These are phyloP conservation scores for Vitellaria paradoxa DNA, from an alignment of 179 eudicot species.

Conservation along the genomic window DNA sequence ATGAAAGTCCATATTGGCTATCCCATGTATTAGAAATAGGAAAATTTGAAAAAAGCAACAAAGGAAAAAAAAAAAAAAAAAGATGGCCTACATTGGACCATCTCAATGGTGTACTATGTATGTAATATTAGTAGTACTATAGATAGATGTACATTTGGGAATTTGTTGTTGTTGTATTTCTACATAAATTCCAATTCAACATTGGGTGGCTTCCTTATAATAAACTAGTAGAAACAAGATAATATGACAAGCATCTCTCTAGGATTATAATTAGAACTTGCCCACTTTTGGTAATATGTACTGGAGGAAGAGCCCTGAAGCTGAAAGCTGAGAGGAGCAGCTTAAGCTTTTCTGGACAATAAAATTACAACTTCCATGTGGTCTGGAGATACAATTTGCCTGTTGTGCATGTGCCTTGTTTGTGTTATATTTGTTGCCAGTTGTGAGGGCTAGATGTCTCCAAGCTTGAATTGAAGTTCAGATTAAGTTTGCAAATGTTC, in stretches of 20 bases:
- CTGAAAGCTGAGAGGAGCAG: background rate
- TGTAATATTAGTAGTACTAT: background rate
- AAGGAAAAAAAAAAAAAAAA: conserved; percentile 16
- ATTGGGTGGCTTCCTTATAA: background rate
- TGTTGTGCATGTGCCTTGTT: too few relatives aligned
- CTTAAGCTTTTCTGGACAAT: background rate
- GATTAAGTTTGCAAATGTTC: background rate
- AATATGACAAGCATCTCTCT: background rate
- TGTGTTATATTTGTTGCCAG: background rate
- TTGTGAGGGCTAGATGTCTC: background rate
- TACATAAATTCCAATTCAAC: background rate
- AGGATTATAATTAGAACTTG: background rate
- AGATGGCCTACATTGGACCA: conserved; percentile 42
- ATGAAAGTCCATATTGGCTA: conserved; percentile 22
- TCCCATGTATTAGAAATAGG: conserved; percentile 42
- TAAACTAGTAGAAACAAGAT: background rate
- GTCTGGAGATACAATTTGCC: background rate
- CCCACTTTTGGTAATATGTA: too few relatives aligned
- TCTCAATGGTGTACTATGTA: background rate
- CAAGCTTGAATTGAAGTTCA: background rate
- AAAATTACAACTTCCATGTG: background rate
- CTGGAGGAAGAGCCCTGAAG: background rate
- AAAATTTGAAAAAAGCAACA: conserved; percentile 15
- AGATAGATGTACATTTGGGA: background rate
- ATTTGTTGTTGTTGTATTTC: background rate